Conservation (phyloP, 176 grass and related monocot genomes). For the Paspalum vaginatum region DNA sequence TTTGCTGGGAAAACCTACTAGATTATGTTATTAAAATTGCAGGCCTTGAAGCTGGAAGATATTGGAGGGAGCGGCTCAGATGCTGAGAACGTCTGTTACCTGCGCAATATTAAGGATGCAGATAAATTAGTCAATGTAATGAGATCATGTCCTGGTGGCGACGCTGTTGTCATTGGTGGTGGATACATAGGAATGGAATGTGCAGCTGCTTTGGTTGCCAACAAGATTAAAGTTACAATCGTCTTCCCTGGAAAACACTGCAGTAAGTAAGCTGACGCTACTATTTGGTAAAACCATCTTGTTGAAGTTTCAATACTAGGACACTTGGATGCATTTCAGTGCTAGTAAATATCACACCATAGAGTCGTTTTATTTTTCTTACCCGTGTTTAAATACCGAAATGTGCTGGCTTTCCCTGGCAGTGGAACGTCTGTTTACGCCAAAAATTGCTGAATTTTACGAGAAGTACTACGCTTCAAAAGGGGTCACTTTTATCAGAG, state of each 20-base stretch:
- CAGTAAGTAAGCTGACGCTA: slow-evolving; percentile 61
- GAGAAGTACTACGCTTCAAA: slow-evolving; percentile 73
- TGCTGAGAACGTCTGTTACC: slow-evolving; percentile 70
- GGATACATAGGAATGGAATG: slow-evolving; percentile 98
- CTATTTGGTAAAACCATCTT: not conserved
- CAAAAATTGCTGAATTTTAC: slow-evolving; percentile 74
- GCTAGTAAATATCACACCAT: not conserved
- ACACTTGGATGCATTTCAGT: not conserved
- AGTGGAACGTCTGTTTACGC: slow-evolving; percentile 83
- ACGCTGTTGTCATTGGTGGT: slow-evolving; percentile 76
- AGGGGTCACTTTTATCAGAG: slow-evolving; percentile 80
- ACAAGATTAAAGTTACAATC: slow-evolving; percentile 80
- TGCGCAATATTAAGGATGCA: slow-evolving; percentile 43
- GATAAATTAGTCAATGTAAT: slow-evolving; percentile 63
- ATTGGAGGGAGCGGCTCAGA: slow-evolving; percentile 56
- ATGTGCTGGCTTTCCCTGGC: not conserved
- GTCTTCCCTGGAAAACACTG: slow-evolving; percentile 83
- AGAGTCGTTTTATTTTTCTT: not conserved
- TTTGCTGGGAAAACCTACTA: not conserved
- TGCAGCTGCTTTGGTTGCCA: slow-evolving; percentile 71
- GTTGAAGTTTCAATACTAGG: not conserved
- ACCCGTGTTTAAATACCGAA: not conserved
- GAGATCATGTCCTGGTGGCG: slow-evolving; percentile 55
- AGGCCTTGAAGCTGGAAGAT: slow-evolving; percentile 85
- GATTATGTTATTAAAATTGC: not conserved